phyloP scores from a whole-genome alignment of 2,329 filamentous ascomycete genomes.

The Thelonectria blattea region DNA sequence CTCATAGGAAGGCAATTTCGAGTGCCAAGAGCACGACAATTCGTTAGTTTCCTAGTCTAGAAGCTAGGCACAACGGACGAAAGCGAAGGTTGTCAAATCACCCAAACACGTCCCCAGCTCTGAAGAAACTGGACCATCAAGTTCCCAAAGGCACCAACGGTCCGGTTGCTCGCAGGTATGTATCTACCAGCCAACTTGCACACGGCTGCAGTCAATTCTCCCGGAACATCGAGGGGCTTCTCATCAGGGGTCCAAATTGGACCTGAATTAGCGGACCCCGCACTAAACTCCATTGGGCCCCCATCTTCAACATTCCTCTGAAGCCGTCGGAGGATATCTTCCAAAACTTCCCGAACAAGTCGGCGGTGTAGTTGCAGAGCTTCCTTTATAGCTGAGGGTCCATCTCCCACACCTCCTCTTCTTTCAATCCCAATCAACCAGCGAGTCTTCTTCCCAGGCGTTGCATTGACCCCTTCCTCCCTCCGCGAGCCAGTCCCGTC shows the following conservation, averaged over 20 bases:
- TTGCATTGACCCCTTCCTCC: background rate
- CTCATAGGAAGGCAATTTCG: too few relatives aligned
- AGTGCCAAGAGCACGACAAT: too few relatives aligned
- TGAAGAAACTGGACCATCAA: too few relatives aligned
- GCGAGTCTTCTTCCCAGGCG: background rate
- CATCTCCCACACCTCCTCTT: constrained; percentile 14
- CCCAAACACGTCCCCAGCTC: too few relatives aligned
- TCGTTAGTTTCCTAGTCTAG: too few relatives aligned
- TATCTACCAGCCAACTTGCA: background rate
- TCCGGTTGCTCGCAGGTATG: background rate
- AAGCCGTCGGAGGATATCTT: constrained; percentile 27
- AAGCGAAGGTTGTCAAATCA: too few relatives aligned
- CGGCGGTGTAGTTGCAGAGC: constrained; percentile 36
- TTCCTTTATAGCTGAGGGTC: constrained; percentile 6
- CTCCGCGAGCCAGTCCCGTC: background rate
- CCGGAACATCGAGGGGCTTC: constrained; percentile 10
- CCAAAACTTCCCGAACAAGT: constrained; percentile 39
- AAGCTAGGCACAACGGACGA: too few relatives aligned
- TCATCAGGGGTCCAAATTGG: constrained; percentile 29
- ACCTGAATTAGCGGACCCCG: constrained; percentile 32
- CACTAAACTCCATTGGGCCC: constrained; percentile 35
- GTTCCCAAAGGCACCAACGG: too few relatives aligned
- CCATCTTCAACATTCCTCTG: constrained; percentile 15
- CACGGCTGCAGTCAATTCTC: background rate
- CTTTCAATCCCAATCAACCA: constrained; percentile 8